Conservation (phyloP, 2,329 filamentous ascomycete species). For the Scedosporium boydii region DNA sequence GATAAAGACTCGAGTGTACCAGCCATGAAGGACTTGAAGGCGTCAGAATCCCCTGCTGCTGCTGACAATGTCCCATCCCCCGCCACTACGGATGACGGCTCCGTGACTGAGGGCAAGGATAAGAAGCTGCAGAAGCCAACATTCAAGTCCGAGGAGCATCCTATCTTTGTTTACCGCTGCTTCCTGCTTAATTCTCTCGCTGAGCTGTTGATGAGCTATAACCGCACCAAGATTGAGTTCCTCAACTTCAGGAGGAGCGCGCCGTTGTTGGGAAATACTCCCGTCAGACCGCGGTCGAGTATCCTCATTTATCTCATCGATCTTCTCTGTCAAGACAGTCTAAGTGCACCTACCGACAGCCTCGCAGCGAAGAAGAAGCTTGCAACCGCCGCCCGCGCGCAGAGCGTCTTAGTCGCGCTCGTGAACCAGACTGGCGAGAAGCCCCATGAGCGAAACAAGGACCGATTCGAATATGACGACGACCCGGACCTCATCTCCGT, state of each 20-base stretch:
- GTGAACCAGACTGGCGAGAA: slow-evolving; percentile 82
- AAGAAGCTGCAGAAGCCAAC: slow-evolving; percentile 60
- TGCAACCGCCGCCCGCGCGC: slow-evolving; percentile 77
- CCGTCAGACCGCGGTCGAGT: slow-evolving; percentile 86
- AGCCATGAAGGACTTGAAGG: slow-evolving; percentile 9
- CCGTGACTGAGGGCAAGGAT: slow-evolving; percentile 33
- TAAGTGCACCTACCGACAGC: slow-evolving; percentile 62
- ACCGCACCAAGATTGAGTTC: slow-evolving; percentile 92
- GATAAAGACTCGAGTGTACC: slow-evolving; percentile 40
- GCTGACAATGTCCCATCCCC: slow-evolving; percentile 5
- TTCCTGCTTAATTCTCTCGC: slow-evolving; percentile 88
- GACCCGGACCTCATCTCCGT: slow-evolving; percentile 84
- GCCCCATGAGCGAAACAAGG: slow-evolving; percentile 44
- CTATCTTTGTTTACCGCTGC: slow-evolving; percentile 93
- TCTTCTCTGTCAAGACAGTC: slow-evolving; percentile 53
- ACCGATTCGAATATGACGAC: slow-evolving; percentile 59
- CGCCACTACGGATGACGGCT: slow-evolving; percentile 21
- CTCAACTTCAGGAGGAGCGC: slow-evolving; percentile 97
- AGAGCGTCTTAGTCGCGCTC: slow-evolving; percentile 75
- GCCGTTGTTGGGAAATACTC: slow-evolving; percentile 72
- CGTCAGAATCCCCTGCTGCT: background rate
- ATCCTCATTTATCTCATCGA: slow-evolving; percentile 89
- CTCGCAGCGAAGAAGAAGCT: slow-evolving; percentile 73
- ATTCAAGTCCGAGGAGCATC: slow-evolving; percentile 89
- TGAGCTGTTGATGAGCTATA: slow-evolving; percentile 86